These are phyloP conservation scores for Rosa rugosa DNA, from an alignment of 306 rosid species.

Conservation along the genomic window DNA sequence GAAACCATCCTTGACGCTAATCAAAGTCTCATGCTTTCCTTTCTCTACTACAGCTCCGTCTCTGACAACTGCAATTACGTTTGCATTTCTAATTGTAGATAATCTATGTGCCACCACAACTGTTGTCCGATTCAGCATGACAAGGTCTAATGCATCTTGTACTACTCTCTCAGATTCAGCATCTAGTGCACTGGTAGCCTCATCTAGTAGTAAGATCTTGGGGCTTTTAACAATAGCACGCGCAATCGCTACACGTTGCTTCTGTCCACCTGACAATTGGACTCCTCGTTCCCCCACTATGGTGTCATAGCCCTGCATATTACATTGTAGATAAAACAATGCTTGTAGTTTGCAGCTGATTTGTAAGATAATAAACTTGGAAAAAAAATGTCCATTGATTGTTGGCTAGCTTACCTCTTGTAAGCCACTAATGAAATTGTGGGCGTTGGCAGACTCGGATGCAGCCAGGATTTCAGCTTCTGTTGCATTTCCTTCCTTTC, in stretches of 20 bases:
- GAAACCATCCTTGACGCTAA: not conserved
- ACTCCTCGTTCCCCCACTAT: not conserved
- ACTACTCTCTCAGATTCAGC: not conserved
- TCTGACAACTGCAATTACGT: not conserved
- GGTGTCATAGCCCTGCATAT: conserved; percentile 2
- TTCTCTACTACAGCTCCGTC: not conserved
- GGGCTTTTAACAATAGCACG: not conserved
- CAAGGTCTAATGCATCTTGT: not conserved
- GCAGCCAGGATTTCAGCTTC: not conserved
- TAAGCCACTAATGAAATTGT: not conserved
- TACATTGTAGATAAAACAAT: not conserved
- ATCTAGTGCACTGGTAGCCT: not conserved
- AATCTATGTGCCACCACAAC: conserved; percentile 3
- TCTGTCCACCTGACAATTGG: conserved; percentile 5
- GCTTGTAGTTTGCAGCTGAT: not conserved
- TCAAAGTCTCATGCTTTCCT: not conserved
- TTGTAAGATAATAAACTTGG: not conserved
- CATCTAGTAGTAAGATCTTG: not conserved
- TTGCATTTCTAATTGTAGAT: not conserved
- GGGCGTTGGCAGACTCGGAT: not conserved
- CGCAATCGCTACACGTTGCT: not conserved
- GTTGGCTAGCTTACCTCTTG: not conserved
- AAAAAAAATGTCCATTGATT: not conserved
- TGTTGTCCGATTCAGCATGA: not conserved
- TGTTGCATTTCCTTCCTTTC: conserved; percentile 4